These are phyloP conservation scores for Hagleromyces aurorensis DNA, from an alignment of 805 yeast species.

Conservation along the genomic window DNA sequence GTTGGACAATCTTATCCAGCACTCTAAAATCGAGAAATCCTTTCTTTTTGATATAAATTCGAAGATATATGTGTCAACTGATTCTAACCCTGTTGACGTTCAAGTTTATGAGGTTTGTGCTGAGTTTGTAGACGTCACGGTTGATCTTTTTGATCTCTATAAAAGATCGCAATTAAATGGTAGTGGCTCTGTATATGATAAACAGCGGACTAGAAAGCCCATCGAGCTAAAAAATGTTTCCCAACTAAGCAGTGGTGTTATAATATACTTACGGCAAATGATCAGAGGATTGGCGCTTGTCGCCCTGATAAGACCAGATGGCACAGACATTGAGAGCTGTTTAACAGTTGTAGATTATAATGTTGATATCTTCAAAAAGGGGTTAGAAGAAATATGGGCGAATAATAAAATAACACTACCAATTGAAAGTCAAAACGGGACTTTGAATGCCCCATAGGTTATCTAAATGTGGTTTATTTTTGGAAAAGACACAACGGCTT, in stretches of 20 bases:
- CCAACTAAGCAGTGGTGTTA: constrained; percentile 73
- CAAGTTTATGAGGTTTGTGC: constrained; percentile 96
- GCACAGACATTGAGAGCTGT: constrained; percentile 39
- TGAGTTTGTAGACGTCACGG: constrained; percentile 90
- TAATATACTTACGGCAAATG: constrained; percentile 82
- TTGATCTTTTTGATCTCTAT: constrained; percentile 74
- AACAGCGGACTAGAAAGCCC: constrained; percentile 3
- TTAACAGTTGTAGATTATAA: constrained; percentile 79
- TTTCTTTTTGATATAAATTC: constrained; percentile 87
- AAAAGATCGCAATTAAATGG: constrained; percentile 23
- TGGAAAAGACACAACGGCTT: too few species aligned
- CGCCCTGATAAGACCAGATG: constrained; percentile 70
- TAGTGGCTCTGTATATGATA: constrained; percentile 1
- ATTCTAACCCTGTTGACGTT: constrained; percentile 89
- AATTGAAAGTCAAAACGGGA: too few species aligned
- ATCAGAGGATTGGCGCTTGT: constrained; percentile 87
- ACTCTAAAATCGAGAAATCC: constrained; percentile 86
- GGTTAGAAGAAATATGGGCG: constrained; percentile 58
- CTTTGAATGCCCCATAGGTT: too few species aligned
- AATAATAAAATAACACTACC: constrained; percentile 27
- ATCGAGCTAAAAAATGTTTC: constrained; percentile 59
- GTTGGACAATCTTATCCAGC: constrained; percentile 81
- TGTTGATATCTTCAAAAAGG: constrained; percentile 68
- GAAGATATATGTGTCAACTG: constrained; percentile 92
- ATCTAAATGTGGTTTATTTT: too few species aligned